A percentile compares a stretch with the other conserved stretches of the same genome.
These are phyloP conservation scores for Raphanus hybrid DNA, from an alignment of 441 rosid genomes.

Conservation along the genomic window DNA sequence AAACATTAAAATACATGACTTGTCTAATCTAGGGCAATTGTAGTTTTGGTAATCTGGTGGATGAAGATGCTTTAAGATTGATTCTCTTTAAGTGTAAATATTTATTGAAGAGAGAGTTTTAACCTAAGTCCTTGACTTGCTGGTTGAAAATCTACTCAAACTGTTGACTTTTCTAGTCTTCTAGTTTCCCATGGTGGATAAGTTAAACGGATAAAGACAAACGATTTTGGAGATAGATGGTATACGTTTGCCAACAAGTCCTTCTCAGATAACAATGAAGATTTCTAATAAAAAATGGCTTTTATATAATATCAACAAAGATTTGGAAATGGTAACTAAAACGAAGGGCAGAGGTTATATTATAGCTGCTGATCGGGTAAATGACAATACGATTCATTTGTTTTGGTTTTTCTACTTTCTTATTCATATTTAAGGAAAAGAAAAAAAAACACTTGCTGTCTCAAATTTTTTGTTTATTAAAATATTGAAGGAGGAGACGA, in stretches of 20 bases:
- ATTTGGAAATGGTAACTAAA: background rate
- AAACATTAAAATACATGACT: background rate
- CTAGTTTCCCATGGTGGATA: background rate
- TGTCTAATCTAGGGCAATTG: background rate
- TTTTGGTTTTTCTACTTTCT: background rate
- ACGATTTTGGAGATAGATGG: constrained; percentile 2
- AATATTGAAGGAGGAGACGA: background rate
- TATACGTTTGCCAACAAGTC: constrained; percentile 6
- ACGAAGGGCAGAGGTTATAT: background rate
- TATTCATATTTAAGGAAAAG: background rate
- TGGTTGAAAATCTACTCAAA: background rate
- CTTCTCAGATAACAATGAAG: background rate
- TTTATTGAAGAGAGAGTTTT: background rate
- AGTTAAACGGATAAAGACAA: background rate
- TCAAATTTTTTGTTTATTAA: background rate
- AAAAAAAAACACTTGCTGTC: background rate
- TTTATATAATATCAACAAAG: background rate
- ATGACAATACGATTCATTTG: background rate
- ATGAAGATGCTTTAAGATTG: background rate
- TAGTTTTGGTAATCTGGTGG: background rate
- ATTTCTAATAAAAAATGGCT: background rate
- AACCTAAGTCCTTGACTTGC: background rate
- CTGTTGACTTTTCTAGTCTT: background rate
- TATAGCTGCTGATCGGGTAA: background rate
- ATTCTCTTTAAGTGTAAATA: background rate